These are phyloP conservation scores for Heterobasidion occidentale DNA, from an alignment of 1,284 basidiomycete species.

Conservation along the genomic window DNA sequence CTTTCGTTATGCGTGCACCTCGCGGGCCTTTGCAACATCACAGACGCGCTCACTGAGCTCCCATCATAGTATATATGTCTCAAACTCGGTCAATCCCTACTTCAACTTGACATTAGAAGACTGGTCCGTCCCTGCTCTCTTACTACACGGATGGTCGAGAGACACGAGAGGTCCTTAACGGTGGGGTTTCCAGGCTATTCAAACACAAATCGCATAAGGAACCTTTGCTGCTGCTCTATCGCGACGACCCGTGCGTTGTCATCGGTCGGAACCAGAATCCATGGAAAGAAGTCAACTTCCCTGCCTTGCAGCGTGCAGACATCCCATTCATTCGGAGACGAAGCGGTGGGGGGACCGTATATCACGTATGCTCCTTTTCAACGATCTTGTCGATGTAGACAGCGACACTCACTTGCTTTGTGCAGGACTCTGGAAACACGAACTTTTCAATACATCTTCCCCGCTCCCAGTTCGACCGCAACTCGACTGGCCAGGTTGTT, in stretches of 20 bases:
- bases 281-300: slow-evolving; percentile 92
- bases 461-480: slow-evolving; percentile 73
- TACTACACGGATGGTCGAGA: not conserved
- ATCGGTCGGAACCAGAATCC: slow-evolving; percentile 98
- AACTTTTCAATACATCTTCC: slow-evolving; percentile 96
- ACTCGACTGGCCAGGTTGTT: slow-evolving; percentile 73
- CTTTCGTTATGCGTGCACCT: slow-evolving; percentile 3
- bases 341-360: slow-evolving; percentile 97
- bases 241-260: slow-evolving; percentile 86
- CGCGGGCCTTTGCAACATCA: slow-evolving; percentile 3
- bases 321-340: slow-evolving; percentile 82
- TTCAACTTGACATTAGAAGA: slow-evolving; percentile 95
- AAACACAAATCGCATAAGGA: slow-evolving; percentile 58
- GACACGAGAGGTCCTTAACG: slow-evolving; percentile 1
- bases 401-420: not conserved
- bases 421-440: slow-evolving; percentile 91
- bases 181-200: slow-evolving; percentile 60
- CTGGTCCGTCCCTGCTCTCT: slow-evolving; percentile 47
- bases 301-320: slow-evolving; percentile 36
- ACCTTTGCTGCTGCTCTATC: slow-evolving; percentile 83
- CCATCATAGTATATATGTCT: slow-evolving; percentile 68
- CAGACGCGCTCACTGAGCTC: slow-evolving; percentile 13
- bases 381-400: not conserved
- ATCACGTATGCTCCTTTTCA: slow-evolving; percentile 62
- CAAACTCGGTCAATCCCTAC: slow-evolving; percentile 78